Percentiles rank a stretch among this genome's conserved stretches.
Evolutionary conservation across 495 filamentous ascomycete species (phyloP).

Genomic region (Hypoxylon trugodes): DNA sequence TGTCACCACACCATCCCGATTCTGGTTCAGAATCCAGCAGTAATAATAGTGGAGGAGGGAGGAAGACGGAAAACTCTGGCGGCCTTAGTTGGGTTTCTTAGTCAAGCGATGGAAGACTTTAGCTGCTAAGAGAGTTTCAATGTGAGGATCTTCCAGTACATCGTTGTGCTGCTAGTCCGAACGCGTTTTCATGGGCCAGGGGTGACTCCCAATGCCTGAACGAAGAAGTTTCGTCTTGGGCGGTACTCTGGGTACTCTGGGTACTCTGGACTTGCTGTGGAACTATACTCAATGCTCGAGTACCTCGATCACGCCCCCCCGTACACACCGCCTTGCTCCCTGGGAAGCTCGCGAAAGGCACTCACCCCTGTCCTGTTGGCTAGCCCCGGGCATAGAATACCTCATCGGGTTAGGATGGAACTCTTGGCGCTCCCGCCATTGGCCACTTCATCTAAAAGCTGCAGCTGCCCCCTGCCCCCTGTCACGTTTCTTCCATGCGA

Average conservation of each 20-base stretch:
- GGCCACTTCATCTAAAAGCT: constrained; percentile 58
- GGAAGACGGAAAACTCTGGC: constrained; percentile 8
- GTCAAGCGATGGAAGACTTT: constrained; percentile 36
- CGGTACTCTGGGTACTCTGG: constrained; percentile 13
- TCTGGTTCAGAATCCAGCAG: constrained; percentile 26
- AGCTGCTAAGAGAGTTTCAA: constrained; percentile 35
- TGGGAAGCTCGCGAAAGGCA: constrained; percentile 38
- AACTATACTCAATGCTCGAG: constrained; percentile 34
- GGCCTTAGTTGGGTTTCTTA: constrained; percentile 26
- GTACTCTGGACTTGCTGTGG: constrained; percentile 13
- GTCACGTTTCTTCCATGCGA: constrained; percentile 56
- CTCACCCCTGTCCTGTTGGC: constrained; percentile 46
- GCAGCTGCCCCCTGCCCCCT: constrained; percentile 47
- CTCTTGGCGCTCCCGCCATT: constrained; percentile 50
- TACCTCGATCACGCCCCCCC: constrained; percentile 35
- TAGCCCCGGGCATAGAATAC: constrained; percentile 55
- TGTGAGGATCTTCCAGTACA: constrained; percentile 31
- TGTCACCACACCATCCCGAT: constrained; percentile 35
- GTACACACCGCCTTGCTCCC: constrained; percentile 44
- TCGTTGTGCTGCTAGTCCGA: constrained; percentile 19
- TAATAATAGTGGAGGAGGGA: constrained; percentile 16
- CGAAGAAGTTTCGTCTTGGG: constrained; percentile 37
- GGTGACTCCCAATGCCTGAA: constrained; percentile 35
- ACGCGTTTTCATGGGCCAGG: constrained; percentile 25
- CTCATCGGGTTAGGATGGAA: constrained; percentile 54